Conservation (phyloP, 2,329 filamentous ascomycete genomes). For the Clarireedia paspali region DNA sequence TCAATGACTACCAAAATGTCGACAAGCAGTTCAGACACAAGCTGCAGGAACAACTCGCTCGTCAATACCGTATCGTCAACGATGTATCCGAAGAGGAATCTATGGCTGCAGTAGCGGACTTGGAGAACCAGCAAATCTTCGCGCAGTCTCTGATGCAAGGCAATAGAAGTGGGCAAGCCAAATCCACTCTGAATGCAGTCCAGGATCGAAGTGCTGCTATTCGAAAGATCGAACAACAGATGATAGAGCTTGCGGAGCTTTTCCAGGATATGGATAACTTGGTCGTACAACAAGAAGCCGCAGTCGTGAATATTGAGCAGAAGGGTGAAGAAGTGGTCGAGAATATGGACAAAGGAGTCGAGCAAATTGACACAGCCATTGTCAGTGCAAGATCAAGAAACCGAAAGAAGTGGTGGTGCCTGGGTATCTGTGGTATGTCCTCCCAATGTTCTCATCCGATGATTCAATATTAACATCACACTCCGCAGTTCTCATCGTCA, state of each 20-base stretch:
- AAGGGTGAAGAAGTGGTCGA: slow-evolving; percentile 80
- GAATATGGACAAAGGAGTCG: slow-evolving; percentile 79
- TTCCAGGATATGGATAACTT: slow-evolving; percentile 44
- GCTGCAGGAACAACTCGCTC: no score
- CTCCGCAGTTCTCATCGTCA: slow-evolving; percentile 42
- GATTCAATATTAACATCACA: slow-evolving; percentile 13
- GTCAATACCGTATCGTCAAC: no score
- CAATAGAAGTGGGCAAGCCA: no score
- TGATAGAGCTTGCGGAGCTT: slow-evolving; percentile 78
- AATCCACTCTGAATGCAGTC: no score
- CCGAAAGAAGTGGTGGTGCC: slow-evolving; percentile 86
- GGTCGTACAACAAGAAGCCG: slow-evolving; percentile 60
- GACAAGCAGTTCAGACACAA: no score
- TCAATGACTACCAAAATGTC: no score
- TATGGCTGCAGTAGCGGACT: no score
- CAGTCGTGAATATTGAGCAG: slow-evolving; percentile 73
- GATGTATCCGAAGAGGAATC: no score
- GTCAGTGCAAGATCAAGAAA: slow-evolving; percentile 64
- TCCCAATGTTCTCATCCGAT: slow-evolving; percentile 1
- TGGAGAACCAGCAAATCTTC: no score
- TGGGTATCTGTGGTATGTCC: slow-evolving; percentile 58
- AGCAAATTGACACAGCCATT: slow-evolving; percentile 75
- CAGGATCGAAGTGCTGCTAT: no score
- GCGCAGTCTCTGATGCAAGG: no score
- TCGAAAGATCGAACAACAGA: slow-evolving; percentile 77